Conservation (phyloP, 1,284 basidiomycete species). For the Naganishia sp. region DNA sequence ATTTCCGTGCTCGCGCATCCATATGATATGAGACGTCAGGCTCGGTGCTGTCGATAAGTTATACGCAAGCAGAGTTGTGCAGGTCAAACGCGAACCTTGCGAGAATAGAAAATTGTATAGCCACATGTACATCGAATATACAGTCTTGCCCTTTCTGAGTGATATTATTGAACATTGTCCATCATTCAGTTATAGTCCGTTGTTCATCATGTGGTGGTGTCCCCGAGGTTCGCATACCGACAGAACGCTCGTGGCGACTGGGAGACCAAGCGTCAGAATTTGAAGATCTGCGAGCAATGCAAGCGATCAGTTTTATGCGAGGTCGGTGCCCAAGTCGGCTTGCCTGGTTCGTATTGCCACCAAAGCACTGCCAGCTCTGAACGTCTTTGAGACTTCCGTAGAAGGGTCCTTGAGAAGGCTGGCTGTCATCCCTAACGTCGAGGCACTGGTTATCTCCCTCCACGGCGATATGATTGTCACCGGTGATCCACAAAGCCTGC, state of each 20-base stretch:
- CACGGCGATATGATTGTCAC: slow-evolving; percentile 24
- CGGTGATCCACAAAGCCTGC: slow-evolving; percentile 27
- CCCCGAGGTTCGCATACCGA: no score
- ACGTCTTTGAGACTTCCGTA: slow-evolving; percentile 25
- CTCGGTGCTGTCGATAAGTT: no score
- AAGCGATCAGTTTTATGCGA: background rate
- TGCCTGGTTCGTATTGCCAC: slow-evolving; percentile 24
- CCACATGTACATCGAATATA: background rate
- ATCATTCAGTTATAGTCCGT: background rate
- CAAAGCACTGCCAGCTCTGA: slow-evolving; percentile 27
- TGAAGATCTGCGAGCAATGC: slow-evolving; percentile 5
- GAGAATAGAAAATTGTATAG: background rate
- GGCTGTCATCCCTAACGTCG: slow-evolving; percentile 19
- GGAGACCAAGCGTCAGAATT: slow-evolving; percentile 1
- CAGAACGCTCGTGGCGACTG: background rate
- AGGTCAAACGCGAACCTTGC: background rate
- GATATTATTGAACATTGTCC: background rate
- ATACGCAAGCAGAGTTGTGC: no score
- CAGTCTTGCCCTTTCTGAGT: background rate
- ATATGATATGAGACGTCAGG: no score
- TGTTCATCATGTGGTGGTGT: no score
- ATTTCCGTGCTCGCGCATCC: no score
- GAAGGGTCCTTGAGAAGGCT: slow-evolving; percentile 7
- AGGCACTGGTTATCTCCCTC: slow-evolving; percentile 19
- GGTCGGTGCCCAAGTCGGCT: background rate